Base-by-base conservation (phyloP, 768 basidiomycete genomes). In the Crepidotus variabilis region DNA sequence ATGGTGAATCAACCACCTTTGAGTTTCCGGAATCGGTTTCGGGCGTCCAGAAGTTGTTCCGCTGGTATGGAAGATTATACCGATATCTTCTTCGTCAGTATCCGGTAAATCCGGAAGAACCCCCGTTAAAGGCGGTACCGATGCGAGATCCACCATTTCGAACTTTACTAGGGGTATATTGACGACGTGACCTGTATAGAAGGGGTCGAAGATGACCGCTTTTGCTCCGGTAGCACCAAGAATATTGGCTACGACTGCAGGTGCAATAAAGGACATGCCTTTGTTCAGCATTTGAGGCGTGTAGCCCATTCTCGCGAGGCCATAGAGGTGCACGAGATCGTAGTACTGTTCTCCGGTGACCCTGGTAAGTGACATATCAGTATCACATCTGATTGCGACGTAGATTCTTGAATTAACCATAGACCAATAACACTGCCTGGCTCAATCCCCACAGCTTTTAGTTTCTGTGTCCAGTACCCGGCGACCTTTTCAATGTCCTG, bases 11-110 rank as follows among this genome's bases (percentile, higher is more conserved):
- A 87, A 61, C 86, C 85, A 87, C 21, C 67, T 71, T 56, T 78
- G 77, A 45, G 69, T 83, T 61, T 81, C 84, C 23, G 80, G 84
- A 0, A 87, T 78, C 7, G 87, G 77, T 67, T 85, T 87, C 1
- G 85, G 86, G 54, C 78, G 80, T 34, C 85, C 86, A 14, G 83
- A 84, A 9, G 83, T 86, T 46, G 84, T 84, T 33, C 85, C 86
- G 58, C 82, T 84, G 2, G 86, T 86, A 63, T 86, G 85, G 72
- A 85, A 87, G 47, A 85, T 74, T 71, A 86, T 81, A 9, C 67
- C 72, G 43, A 70, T 65, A 18, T 71, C 73, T 18, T 69, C 66
- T 51, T 60, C 56, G 47, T 63, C 50, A 54, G 61, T 55, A 57
- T 59, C 18, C 50, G 71, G 70, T 23, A 82, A 59, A 7, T 70